phyloP scores from a whole-genome alignment of 2,329 filamentous ascomycete species.

The Nemania bipapillata region DNA sequence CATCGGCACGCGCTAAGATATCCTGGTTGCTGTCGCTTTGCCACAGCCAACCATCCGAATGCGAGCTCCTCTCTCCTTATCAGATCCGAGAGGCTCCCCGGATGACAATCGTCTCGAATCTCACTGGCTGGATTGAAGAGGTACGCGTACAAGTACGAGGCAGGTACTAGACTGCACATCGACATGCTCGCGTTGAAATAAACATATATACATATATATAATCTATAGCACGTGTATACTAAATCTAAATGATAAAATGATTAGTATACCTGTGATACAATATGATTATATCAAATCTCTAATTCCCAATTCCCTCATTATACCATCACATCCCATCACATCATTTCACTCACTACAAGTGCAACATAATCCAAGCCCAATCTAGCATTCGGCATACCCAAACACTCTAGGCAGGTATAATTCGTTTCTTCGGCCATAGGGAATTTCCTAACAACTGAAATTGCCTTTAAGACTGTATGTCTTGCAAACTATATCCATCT shows the following conservation, averaged over 20 bases:
- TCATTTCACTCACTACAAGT: not conserved
- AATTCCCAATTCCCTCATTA: not conserved
- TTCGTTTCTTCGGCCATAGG: not conserved
- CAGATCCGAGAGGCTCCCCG: slow-evolving; percentile 34
- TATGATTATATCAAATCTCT: not conserved
- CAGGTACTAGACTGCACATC: slow-evolving; percentile 8
- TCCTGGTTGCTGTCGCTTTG: not conserved
- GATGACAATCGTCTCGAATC: slow-evolving; percentile 34
- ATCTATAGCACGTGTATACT: not conserved
- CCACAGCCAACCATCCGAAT: slow-evolving; percentile 31
- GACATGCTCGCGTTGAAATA: not conserved
- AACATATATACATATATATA: no score
- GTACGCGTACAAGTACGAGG: not conserved
- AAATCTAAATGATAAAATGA: no score
- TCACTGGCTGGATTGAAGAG: slow-evolving; percentile 30
- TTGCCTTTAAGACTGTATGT: slow-evolving; percentile 2
- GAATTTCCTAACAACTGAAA: no score
- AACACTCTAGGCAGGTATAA: not conserved
- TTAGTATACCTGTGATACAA: not conserved
- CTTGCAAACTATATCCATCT: not conserved
- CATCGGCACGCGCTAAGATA: slow-evolving; percentile 17
- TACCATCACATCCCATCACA: not conserved
- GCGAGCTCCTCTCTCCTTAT: slow-evolving; percentile 35
- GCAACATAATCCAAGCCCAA: slow-evolving; percentile 2
- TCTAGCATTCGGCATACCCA: not conserved